A percentile compares a stretch with the other conserved stretches of the same genome.
These are phyloP conservation scores for Russula vinacea DNA, from an alignment of 768 basidiomycete genomes.

Conservation along the genomic window DNA sequence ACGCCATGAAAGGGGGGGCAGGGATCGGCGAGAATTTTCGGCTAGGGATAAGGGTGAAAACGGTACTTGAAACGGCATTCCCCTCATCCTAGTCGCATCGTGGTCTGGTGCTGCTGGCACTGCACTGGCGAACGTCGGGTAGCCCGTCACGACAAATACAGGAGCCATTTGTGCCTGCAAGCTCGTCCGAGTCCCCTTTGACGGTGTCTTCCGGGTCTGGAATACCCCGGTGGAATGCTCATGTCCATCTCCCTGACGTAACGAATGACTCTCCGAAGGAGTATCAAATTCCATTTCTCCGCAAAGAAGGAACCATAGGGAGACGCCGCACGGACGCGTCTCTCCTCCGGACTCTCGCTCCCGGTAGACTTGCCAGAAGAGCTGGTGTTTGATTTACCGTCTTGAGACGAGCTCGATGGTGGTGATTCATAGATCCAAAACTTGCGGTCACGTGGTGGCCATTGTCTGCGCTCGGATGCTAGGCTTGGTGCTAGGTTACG, in stretches of 20 bases:
- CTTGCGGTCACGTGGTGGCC: neutral
- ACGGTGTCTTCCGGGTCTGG: neutral
- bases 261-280: neutral
- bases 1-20: constrained; percentile 8
- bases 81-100: neutral
- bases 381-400: constrained; percentile 9
- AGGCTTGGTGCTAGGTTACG: neutral
- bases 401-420: constrained; percentile 11
- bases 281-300: constrained; percentile 18
- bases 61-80: neutral
- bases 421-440: constrained; percentile 15
- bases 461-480: neutral
- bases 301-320: constrained; percentile 25
- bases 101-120: neutral
- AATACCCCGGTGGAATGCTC: neutral
- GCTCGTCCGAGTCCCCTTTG: neutral
- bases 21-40: constrained; percentile 8
- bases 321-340: constrained; percentile 1
- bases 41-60: neutral
- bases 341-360: constrained; percentile 5
- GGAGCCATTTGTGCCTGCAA: constrained; percentile 1
- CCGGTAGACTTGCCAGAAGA: constrained; percentile 1
- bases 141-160: neutral
- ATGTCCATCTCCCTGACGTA: neutral
- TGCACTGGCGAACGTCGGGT: neutral